Conservation (phyloP, 1,284 basidiomycete species). For the Cystobasidium pallidum region DNA sequence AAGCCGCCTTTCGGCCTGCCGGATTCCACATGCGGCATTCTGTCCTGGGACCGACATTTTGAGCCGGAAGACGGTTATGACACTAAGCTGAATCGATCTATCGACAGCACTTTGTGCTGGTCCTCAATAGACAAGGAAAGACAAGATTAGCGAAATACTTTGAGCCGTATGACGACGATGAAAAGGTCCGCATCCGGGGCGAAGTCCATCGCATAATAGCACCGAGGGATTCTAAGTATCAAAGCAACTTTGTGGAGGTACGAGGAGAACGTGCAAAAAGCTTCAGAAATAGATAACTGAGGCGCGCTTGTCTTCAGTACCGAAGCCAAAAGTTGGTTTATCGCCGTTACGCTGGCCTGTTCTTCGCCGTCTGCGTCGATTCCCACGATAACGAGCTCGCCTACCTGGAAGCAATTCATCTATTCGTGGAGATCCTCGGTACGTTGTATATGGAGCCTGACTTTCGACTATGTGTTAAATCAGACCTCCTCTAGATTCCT, state of each 20-base stretch:
- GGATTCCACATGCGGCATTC: not conserved
- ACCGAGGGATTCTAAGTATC: conserved; percentile 97
- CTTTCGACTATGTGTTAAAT: not conserved
- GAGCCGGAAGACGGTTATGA: not conserved
- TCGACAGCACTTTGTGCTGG: conserved; percentile 81
- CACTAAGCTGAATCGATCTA: not conserved
- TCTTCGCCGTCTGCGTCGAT: conserved; percentile 97
- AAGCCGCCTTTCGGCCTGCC: not conserved
- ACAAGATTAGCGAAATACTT: conserved; percentile 97
- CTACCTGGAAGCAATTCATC: conserved; percentile 94
- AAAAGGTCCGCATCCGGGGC: conserved; percentile 82
- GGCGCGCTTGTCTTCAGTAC: conserved; percentile 64
- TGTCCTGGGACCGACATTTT: not conserved
- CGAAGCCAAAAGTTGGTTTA: conserved; percentile 94
- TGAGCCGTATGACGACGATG: conserved; percentile 64
- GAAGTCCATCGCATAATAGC: conserved; percentile 95
- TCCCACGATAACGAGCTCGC: conserved; percentile 97
- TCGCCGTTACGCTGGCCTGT: conserved; percentile 92
- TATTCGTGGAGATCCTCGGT: conserved; percentile 98
- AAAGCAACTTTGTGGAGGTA: conserved; percentile 98
- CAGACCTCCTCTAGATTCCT: conserved; percentile 69
- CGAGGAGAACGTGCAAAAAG: conserved; percentile 51
- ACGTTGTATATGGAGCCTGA: not conserved
- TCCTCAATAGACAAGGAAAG: conserved; percentile 92
- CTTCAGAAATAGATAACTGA: not conserved